Conservation (phyloP, 2,329 filamentous ascomycete species). For the Xylaria sp. region DNA sequence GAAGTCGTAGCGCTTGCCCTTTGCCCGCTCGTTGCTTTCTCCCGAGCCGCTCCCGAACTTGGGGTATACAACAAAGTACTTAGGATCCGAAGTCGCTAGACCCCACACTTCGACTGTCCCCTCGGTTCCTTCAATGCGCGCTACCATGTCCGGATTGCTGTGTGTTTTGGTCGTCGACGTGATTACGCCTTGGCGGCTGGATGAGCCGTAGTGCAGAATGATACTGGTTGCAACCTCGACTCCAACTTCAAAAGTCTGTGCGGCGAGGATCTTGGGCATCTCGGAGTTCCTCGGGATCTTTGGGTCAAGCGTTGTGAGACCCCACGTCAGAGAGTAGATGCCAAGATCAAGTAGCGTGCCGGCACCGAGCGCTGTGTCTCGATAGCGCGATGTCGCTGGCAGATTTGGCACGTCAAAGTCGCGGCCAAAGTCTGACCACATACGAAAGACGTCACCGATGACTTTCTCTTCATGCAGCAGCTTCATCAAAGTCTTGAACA, state of each 20-base stretch:
- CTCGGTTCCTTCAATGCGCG: slow-evolving; percentile 48
- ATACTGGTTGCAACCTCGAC: slow-evolving; percentile 46
- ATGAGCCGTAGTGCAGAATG: slow-evolving; percentile 47
- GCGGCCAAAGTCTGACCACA: slow-evolving; percentile 49
- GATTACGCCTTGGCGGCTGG: slow-evolving; percentile 48
- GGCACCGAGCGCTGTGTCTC: slow-evolving; percentile 48
- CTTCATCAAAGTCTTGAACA: slow-evolving; percentile 43
- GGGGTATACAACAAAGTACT: slow-evolving; percentile 45
- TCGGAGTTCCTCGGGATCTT: slow-evolving; percentile 36
- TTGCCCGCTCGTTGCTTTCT: slow-evolving; percentile 25
- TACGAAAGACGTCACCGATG: slow-evolving; percentile 47
- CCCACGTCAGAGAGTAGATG: slow-evolving; percentile 52
- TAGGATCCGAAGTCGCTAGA: slow-evolving; percentile 40
- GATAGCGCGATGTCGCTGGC: slow-evolving; percentile 41
- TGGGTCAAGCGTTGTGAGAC: slow-evolving; percentile 43
- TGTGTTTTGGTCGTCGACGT: slow-evolving; percentile 45
- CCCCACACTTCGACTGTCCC: slow-evolving; percentile 48
- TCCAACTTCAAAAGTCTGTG: slow-evolving; percentile 44
- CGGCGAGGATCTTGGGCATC: slow-evolving; percentile 44
- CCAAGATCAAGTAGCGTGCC: slow-evolving; percentile 51
- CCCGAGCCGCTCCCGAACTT: slow-evolving; percentile 32
- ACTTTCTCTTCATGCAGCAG: slow-evolving; percentile 47
- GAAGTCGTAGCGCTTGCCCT: slow-evolving; percentile 45
- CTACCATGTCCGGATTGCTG: slow-evolving; percentile 37
- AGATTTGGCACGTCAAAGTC: slow-evolving; percentile 44